phyloP scores from a whole-genome alignment of 1,284 basidiomycete genomes.

The Pisolithus thermaeus region DNA sequence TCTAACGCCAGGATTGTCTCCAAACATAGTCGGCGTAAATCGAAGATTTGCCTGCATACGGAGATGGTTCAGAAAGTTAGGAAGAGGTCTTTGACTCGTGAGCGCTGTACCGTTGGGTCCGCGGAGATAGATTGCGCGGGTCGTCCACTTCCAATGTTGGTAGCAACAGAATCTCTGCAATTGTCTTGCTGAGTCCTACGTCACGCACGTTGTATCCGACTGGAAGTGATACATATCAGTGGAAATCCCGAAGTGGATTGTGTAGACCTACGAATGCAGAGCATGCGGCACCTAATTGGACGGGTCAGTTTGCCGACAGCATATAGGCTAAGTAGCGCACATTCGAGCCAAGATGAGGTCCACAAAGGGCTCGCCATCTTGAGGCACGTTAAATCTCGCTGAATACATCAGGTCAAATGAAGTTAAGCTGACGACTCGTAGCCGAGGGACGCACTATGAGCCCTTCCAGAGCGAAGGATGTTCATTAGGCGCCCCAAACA shows the following conservation, averaged over 20 bases:
- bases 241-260: background rate
- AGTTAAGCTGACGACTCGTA: background rate
- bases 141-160: background rate
- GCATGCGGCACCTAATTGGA: background rate
- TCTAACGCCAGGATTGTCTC: background rate
- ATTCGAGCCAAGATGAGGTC: background rate
- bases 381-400: background rate
- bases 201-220: background rate
- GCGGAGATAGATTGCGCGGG: background rate
- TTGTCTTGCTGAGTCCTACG: background rate
- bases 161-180: background rate
- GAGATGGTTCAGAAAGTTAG: background rate
- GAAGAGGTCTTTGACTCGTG: background rate
- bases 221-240: background rate
- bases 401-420: background rate
- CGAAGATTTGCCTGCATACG: background rate
- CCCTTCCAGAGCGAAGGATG: background rate
- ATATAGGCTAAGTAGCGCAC: background rate
- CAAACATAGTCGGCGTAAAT: background rate
- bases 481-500: background rate
- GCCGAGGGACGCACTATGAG: background rate
- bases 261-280: background rate
- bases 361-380: background rate
- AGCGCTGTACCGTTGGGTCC: no score
- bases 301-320: background rate